phyloP scores from a whole-genome alignment of 2,329 filamentous ascomycete genomes.

The Sphaerulina vaccinii region DNA sequence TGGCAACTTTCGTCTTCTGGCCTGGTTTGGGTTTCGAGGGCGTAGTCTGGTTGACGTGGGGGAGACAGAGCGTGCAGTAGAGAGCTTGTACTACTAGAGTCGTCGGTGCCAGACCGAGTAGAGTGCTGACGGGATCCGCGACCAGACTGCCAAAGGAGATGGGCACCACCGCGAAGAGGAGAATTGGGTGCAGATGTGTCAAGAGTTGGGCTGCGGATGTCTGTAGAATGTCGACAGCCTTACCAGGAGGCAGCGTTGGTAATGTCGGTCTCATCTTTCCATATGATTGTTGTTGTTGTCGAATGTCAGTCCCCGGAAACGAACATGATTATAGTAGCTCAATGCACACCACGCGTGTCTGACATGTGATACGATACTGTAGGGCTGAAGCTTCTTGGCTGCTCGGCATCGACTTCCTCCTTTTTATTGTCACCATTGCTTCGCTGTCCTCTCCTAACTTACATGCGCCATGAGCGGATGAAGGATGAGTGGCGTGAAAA shows the following conservation, averaged over 20 bases:
- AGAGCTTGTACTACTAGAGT: conserved; percentile 63
- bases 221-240: conserved; percentile 35
- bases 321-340: too few relatives aligned
- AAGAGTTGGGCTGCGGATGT: conserved; percentile 42
- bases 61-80: conserved; percentile 60
- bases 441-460: too few relatives aligned
- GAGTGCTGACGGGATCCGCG: conserved; percentile 63
- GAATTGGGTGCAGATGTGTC: conserved; percentile 65
- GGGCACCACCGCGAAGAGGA: conserved; percentile 65
- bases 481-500: too few relatives aligned
- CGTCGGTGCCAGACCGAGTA: conserved; percentile 61
- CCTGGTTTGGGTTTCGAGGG: conserved; percentile 25
- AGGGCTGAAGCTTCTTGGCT: too few relatives aligned
- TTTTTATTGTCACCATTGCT: too few relatives aligned
- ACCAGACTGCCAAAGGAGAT: conserved; percentile 67
- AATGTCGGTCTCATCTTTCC: not conserved
- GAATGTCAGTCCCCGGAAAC: too few relatives aligned
- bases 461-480: too few relatives aligned
- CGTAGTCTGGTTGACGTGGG: conserved; percentile 30
- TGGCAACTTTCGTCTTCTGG: conserved; percentile 49
- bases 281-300: not conserved
- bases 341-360: too few relatives aligned
- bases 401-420: too few relatives aligned
- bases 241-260: conserved; percentile 12
- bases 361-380: too few relatives aligned